phyloP scores from a whole-genome alignment of 805 yeast species.

The Kazachstania psychrophila region DNA sequence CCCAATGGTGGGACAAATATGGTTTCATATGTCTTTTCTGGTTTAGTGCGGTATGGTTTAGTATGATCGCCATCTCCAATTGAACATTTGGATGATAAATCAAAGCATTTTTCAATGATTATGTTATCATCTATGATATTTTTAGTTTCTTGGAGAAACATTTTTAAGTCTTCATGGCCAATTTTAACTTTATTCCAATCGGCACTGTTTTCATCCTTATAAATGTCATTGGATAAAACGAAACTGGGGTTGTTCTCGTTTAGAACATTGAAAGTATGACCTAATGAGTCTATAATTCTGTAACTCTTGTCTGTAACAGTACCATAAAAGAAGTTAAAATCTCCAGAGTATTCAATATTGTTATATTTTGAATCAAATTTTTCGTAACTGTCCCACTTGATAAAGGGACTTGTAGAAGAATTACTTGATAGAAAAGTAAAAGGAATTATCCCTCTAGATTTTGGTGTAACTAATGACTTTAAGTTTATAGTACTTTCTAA shows the following conservation, averaged over 20 bases:
- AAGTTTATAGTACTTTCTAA: conserved; percentile 31
- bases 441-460: conserved; percentile 42
- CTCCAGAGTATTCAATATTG: conserved; percentile 18
- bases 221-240: conserved; percentile 29
- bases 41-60: conserved; percentile 18
- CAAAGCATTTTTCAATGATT: conserved; percentile 40
- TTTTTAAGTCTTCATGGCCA: conserved; percentile 42
- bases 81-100: conserved; percentile 42
- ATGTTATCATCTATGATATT: conserved; percentile 26
- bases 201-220: conserved; percentile 10
- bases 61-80: conserved; percentile 25
- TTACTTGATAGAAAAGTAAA: conserved; percentile 30
- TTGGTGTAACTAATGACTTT: conserved; percentile 5
- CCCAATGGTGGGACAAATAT: conserved; percentile 66
- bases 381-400: conserved; percentile 23
- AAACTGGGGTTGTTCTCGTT: conserved; percentile 14
- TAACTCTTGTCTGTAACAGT: conserved; percentile 19
- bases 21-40: conserved; percentile 42
- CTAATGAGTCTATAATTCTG: conserved; percentile 22
- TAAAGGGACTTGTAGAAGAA: conserved; percentile 8
- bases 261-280: conserved; percentile 25
- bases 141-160: conserved; percentile 21
- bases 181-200: conserved; percentile 64
- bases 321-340: conserved; percentile 34
- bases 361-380: conserved; percentile 18